Base-by-base conservation (phyloP, 2,329 filamentous ascomycete genomes). In the Fusarium fracticaudum region DNA sequence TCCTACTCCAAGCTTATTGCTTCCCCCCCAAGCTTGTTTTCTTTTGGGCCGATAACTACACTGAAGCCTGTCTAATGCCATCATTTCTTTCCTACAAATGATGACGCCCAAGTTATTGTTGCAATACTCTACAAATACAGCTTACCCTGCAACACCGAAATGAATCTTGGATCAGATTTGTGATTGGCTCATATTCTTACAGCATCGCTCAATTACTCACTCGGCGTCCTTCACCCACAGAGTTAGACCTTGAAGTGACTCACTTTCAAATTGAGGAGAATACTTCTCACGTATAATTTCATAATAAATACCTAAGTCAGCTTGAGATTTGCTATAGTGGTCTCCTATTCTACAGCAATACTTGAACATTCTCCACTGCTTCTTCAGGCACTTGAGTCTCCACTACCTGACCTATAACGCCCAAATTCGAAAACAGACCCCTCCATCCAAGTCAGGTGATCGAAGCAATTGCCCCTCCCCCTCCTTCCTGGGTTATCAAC, bases 361-460 rank as follows among this genome's bases (percentile, higher is more conserved):
- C 20, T 31, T 48, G 7, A 31, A 48, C 13, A 26, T 37, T 53
- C 50, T 37, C 31, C n/a, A 35, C 14, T 29, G 20, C 51, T 22
- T 43, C 29, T 44, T 29, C 17, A 57, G 20, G 18, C 6, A 31
- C 29, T 37, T 26, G 31, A 40, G 43, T 22, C 64, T 50, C 57
- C 44, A 60, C 58, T 48, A 35, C 9, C 22, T 43, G 37, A 40
- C 20, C 20, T 26, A 45, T 17, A 24, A 26, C 12, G 24, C 18
- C 26, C 15, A 35, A 47, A n/a, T 35, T 15, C 26, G n/a, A 24
- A 43, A 37, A 60, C 41, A 31, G 65, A 67, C 71, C 72, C 71
- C 72, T 76, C 69, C 65, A 43, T n/a, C 33, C 50, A 63, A 77
- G 68, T 78, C 76, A 78, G 69, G 75, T 78, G 76, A 78, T 69